Base-by-base conservation (phyloP, 768 basidiomycete genomes). In the Terana coerulea region DNA sequence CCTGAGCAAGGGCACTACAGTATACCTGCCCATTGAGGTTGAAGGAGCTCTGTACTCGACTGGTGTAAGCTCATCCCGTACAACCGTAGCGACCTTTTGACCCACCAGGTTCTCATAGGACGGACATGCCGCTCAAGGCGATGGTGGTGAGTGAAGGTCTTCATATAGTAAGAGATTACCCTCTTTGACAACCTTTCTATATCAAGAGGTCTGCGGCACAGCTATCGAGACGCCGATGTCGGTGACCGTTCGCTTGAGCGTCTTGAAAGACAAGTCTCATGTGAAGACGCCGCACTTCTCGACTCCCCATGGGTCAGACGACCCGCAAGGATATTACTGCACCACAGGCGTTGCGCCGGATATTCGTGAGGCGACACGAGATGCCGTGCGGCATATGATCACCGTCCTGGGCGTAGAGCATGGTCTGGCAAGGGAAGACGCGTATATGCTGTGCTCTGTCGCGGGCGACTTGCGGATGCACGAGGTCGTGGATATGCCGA, bases 401-500 rank as follows among this genome's bases (percentile, higher is more conserved):
- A 63, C 67, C 7, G 79, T 75, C 56, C 64, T 84, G 12, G 63
- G 59, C n/a, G 65, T 60, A 0, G 75, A 78, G 50, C 70, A 75
- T 51, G 68, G 68, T 17, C 57, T 83, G 41, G 58, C 59, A 29
- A 62, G 71, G n/a, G 70, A 72, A 5, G 78, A 76, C 3, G 80
- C 80, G 34, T 84, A 84, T 53, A 80, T 83, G 67, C 68, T 83
- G 0, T 81, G 80, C 57, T 82, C 82, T 55, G 76, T 83, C 42
- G 78, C 74, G 0, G 81, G 74, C 1, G 81, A 84, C 61, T 61
- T 84, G 53, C 68, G 75, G 52, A 71, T 84, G 69, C 83, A 81
- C 54, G 83, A 84, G 67, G 82, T 83, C 67, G 83, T 83, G 31
- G 81, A 82, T 54, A 82, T 83, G 81, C 81, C 81, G 10, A 83